Base-by-base conservation (phyloP, 495 filamentous ascomycete genomes). In the Penicillium goetzii region DNA sequence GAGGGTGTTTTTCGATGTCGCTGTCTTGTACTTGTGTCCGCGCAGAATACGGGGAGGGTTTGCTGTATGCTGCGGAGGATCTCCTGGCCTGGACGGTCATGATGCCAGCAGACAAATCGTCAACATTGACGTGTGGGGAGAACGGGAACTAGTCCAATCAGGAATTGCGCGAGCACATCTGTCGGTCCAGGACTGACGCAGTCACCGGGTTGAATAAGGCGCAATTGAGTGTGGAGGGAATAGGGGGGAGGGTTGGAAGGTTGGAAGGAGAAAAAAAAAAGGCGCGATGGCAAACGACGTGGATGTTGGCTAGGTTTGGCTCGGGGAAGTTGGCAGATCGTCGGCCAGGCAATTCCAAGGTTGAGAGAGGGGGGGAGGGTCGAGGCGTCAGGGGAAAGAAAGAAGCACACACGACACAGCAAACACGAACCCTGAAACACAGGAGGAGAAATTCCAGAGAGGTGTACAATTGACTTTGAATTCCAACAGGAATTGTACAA, bases 21-120 rank as follows among this genome's bases (percentile, higher is more conserved):
- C 51, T 49, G 36, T 71, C 70, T 50, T 73, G 64, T 33, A 26
- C 11, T 32, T 30, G 34, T 19, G 34, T 50, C 21, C 53, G 65
- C 23, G 62, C 30, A 34, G n/a, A 62, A 56, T 66, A 69, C 30
- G 67, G 72, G 32, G 72, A 68, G 26, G 67, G 64, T 67, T 72
- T 55, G 51, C 72, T 72, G 65, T 74, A 73, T 15, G 70, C 65
- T 25, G 74, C 65, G 65, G 73, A 74, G 58, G 69, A 66, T 67
- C 75, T 74, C 71, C 74, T 74, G 60, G 69, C 67, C 65, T 72
- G 76, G 52, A 71, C 69, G 52, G 73, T 76, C 78, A 80, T 80
- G 68, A 56, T 74, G 68, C 47, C 60, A 12, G 32, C 17, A 41
- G 55, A 61, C 50, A 56, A 58, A 32, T 57, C 63, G 56, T 63